Base-by-base conservation (phyloP, 306 rosid genomes). In the Dalbergia cochinchinensis region DNA sequence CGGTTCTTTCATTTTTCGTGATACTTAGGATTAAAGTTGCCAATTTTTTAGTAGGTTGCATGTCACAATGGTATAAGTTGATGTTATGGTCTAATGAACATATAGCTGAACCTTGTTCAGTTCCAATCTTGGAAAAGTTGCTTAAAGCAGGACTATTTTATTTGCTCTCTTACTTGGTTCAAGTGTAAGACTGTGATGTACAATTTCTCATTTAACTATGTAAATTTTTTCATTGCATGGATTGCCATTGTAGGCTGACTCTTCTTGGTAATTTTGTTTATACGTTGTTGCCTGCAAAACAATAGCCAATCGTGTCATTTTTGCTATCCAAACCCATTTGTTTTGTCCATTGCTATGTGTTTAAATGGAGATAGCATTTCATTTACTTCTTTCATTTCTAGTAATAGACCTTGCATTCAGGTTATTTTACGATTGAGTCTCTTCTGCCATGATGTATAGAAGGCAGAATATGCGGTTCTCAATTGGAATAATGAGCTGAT, bases 201-300 rank as follows among this genome's bases (percentile, higher is more conserved):
- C 73, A 71, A 20, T 77, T 33, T 65, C 59, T 26, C 51, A 59
- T 73, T 70, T 45, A 42, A 31, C 67, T 64, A 13, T 47, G 20
- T 72, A 64, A 60, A 47, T 50, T 77, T 74, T 73, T 77, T 80
- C 18, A 15, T 68, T 64, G 39, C 62, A n/a, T 50, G 76, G 85
- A 33, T 76, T 77, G 74, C 65, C 12, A 66, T 37, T 13, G 41
- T 53, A 41, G 57, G 63, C 58, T 20, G 26, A 13, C 41, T 72
- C 67, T 73, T 39, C 35, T 48, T 37, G 44, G 47, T 11, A 20
- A 10, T 9, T 37, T 57, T 73, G 37, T 55, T 33, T 53, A 54
- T 34, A 35, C 33, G 4, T 5, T 3, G 53, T 18, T 12, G 31
- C 5, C 14, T 39, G 55, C 60, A 26, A 31, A 60, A 19, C 60